Conservation (phyloP, 1,284 basidiomycete genomes). For the Flammula alnicola region DNA sequence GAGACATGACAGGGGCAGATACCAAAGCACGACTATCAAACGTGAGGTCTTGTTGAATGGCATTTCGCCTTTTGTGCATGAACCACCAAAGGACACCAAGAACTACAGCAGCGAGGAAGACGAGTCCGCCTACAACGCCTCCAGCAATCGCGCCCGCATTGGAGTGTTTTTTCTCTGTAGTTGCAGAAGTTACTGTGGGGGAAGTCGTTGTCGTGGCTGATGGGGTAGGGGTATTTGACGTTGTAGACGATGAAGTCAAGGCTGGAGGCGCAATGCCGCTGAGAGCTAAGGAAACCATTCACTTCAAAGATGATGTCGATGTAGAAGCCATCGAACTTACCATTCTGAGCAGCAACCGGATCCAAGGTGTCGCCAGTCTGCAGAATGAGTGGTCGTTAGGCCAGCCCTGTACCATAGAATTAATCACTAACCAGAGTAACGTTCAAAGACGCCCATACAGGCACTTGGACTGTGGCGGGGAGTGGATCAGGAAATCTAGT, state of each 20-base stretch:
- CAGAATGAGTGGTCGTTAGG: too few relatives aligned
- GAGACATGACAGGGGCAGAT: constrained; percentile 15
- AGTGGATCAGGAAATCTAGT: constrained; percentile 37
- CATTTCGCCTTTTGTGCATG: constrained; percentile 30
- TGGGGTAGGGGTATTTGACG: constrained; percentile 11
- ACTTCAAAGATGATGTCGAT: not conserved
- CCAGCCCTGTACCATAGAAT: too few relatives aligned
- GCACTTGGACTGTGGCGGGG: constrained; percentile 37
- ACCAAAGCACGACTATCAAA: constrained; percentile 28
- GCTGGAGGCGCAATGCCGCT: constrained; percentile 1
- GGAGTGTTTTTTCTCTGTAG: constrained; percentile 17
- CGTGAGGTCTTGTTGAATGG: constrained; percentile 21
- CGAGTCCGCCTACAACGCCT: constrained; percentile 51
- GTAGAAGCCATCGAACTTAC: constrained; percentile 10
- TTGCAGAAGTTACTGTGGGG: constrained; percentile 9
- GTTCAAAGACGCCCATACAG: constrained; percentile 48
- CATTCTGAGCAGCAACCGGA: constrained; percentile 27
- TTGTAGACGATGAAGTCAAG: constrained; percentile 8
- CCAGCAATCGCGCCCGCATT: constrained; percentile 54
- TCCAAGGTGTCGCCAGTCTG: constrained; percentile 40
- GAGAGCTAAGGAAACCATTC: constrained; percentile 1
- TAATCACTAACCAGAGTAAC: constrained; percentile 35
- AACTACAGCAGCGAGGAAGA: constrained; percentile 36
- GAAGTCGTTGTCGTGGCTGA: constrained; percentile 17
- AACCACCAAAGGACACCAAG: constrained; percentile 42